Percentiles rank a stretch among this genome's conserved stretches.
Evolutionary conservation across 306 rosid genomes (phyloP).

Genomic region (Dryas alaskensis): DNA sequence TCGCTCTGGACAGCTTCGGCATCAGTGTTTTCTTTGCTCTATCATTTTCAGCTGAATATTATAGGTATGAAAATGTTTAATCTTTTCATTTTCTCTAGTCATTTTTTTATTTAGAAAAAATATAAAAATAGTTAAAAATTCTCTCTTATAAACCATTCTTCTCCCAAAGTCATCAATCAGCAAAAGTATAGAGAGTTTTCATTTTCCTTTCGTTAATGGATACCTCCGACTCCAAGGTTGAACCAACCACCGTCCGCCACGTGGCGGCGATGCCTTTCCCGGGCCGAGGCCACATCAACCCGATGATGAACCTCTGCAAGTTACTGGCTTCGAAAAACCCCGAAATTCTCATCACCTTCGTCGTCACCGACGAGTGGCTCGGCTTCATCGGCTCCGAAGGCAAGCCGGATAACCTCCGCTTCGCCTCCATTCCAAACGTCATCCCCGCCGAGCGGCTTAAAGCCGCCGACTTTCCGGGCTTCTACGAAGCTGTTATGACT

Average conservation of each 20-base stretch:
- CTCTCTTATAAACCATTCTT: too few relatives aligned
- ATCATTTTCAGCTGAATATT: background rate
- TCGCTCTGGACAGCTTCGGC: conserved; percentile 23
- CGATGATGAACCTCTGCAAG: conserved; percentile 62
- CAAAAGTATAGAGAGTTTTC: too few relatives aligned
- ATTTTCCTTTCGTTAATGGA: too few relatives aligned
- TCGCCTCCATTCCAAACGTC: conserved; percentile 43
- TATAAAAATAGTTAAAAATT: too few relatives aligned
- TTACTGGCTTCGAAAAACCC: conserved; percentile 8
- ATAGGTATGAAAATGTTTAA: background rate
- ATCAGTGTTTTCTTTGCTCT: background rate
- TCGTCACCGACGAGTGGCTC: conserved; percentile 58
- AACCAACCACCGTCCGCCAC: conserved; percentile 23
- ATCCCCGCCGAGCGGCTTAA: conserved; percentile 41
- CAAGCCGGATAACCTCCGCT: conserved; percentile 31
- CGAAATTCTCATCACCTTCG: conserved; percentile 40
- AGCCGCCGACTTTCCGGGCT: conserved; percentile 40
- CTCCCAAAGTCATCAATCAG: too few relatives aligned
- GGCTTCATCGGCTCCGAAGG: conserved; percentile 32
- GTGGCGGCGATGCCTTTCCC: conserved; percentile 49
- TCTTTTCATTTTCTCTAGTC: background rate
- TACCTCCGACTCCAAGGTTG: background rate
- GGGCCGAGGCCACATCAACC: conserved; percentile 49
- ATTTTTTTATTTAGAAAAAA: too few relatives aligned
- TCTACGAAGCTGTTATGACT: conserved; percentile 46